phyloP scores from a whole-genome alignment of 768 basidiomycete species.

The Kwoniella heveanensis region DNA sequence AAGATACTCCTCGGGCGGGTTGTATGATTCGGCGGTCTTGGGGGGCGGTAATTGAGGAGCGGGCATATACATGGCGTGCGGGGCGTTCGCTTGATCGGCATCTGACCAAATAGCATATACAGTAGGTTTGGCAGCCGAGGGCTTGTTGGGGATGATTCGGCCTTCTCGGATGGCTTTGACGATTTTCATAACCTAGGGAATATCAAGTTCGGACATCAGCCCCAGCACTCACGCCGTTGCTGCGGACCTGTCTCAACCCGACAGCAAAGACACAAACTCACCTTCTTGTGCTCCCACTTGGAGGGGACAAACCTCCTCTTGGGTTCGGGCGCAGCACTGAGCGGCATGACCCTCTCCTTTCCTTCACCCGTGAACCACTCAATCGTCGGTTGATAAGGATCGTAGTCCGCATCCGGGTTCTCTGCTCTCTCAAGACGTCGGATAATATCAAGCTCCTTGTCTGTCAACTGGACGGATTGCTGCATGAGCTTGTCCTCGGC shows the following conservation, averaged over 20 bases:
- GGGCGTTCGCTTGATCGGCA: constrained; percentile 63
- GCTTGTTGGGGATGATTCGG: constrained; percentile 85
- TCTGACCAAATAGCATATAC: constrained; percentile 84
- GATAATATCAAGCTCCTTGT: constrained; percentile 93
- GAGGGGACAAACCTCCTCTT: constrained; percentile 95
- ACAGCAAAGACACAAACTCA: too few relatives aligned
- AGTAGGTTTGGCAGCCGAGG: constrained; percentile 68
- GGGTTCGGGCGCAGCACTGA: constrained; percentile 87
- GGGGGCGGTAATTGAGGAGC: constrained; percentile 90
- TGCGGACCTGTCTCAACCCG: too few relatives aligned
- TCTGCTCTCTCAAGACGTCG: constrained; percentile 84
- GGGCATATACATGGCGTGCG: constrained; percentile 82
- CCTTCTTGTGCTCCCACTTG: constrained; percentile 99
- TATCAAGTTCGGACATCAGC: background rate
- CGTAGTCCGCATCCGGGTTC: constrained; percentile 83
- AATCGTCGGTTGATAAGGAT: constrained; percentile 89
- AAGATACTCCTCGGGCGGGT: constrained; percentile 95
- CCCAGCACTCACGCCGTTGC: too few relatives aligned
- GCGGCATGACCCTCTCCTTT: constrained; percentile 90
- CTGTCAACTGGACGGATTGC: constrained; percentile 78
- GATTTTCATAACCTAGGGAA: constrained; percentile 90
- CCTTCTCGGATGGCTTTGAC: constrained; percentile 97
- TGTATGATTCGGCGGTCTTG: constrained; percentile 94
- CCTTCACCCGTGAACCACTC: constrained; percentile 98
- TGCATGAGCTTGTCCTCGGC: constrained; percentile 88